phyloP scores from a whole-genome alignment of 2,329 filamentous ascomycete species.

The Aspergillus luchuensis region DNA sequence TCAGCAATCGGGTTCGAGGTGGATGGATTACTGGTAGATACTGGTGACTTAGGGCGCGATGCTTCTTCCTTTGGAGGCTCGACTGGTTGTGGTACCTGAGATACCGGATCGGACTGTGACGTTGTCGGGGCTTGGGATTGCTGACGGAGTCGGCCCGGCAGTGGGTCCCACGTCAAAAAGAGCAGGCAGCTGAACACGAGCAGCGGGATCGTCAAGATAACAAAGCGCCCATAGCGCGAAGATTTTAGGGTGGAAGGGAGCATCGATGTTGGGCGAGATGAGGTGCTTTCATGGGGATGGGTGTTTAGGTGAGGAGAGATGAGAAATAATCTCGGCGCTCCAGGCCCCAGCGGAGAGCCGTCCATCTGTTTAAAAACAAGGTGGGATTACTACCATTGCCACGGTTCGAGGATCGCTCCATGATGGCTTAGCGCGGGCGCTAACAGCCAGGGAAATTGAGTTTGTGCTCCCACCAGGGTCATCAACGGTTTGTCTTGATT shows the following conservation, averaged over 20 bases:
- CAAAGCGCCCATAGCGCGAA: not conserved
- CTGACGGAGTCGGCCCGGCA: not conserved
- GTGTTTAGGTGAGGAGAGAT: not conserved
- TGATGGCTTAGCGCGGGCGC: too few relatives aligned
- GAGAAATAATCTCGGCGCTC: not conserved
- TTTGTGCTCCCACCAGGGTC: too few relatives aligned
- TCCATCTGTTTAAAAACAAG: not conserved
- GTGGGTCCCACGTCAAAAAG: not conserved
- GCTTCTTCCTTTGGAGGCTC: not conserved
- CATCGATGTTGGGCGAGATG: not conserved
- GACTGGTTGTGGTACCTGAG: not conserved
- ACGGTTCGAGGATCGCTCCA: not conserved
- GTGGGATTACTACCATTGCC: not conserved
- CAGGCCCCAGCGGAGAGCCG: not conserved
- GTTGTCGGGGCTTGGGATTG: not conserved
- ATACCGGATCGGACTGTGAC: not conserved
- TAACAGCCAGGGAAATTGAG: too few relatives aligned
- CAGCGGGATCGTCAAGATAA: not conserved
- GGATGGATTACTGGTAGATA: not conserved
- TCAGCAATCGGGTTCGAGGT: not conserved
- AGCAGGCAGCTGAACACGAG: not conserved
- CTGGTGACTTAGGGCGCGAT: not conserved
- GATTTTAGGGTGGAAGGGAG: not conserved
- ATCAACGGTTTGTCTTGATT: too few relatives aligned
- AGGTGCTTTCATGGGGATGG: not conserved